Evolutionary conservation across 805 yeast genomes (phyloP), one percentile per base, ranked within the genome.

Genomic region (Candida takata): DNA sequence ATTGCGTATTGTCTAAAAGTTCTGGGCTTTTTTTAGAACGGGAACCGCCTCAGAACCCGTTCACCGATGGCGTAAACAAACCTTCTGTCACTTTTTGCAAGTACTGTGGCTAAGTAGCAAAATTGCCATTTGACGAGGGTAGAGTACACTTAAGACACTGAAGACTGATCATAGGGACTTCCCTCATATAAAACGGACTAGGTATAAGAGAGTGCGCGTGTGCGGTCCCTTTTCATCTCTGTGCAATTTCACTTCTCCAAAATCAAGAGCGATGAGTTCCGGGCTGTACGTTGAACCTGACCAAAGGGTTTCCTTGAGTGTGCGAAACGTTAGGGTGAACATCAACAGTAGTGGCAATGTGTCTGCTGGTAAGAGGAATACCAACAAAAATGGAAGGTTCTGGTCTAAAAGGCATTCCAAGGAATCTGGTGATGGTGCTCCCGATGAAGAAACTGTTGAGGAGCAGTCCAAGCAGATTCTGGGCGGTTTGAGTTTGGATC

Each of bases 401-500:
- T 20, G 23, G 35, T 23, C 27, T 5, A 25, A 15, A 30, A 10
- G 11, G 21, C 13, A 5, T 15, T 6, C 23, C 5, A 14, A 17
- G 18, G 27, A 25, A 17, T 12, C 12, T 12, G 33, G 33, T 8
- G 19, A 9, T 2, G 36, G 25, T n/a, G 24, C 14, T 29, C 25
- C 17, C 4, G 28, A 17, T 19, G 21, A 26, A 12, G 24, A 29
- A 15, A 13, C 3, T 6, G 15, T 17, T 8, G 24, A 16, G 2
- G 21, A 6, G n/a, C 24, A 27, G 3, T 17, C 24, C 14, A 64
- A 65, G 36, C 52, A 60, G 4, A 62, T 77, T 19, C 60, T 77
- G 4, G 52, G 68, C 24, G 56, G 74, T 19, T 62, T 84, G 31
- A 73, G 83, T 3, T 67, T 83, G 41, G 76, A 74, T 34, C 62